phyloP scores from a whole-genome alignment of 257 asterid species.

The Solanum tacnaense region DNA sequence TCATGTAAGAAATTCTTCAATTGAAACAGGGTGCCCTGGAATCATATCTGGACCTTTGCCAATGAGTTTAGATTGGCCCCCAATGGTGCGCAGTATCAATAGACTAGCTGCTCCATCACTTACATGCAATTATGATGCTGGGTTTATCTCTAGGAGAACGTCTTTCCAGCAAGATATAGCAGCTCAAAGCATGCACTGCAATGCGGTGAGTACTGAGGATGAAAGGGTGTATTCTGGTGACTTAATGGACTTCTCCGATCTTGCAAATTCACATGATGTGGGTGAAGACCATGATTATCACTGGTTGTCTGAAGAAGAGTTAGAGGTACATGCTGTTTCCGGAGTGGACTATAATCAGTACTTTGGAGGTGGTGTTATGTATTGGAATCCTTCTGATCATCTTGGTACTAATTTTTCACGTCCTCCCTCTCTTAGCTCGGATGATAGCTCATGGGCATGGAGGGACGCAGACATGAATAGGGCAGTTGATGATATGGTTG shows the following conservation, averaged over 20 bases:
- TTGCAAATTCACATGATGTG: conserved; percentile 50
- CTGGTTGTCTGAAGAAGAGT: conserved; percentile 96
- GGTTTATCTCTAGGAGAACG: conserved; percentile 73
- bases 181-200: conserved; percentile 41
- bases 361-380: conserved; percentile 99
- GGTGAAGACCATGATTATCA: conserved; percentile 76
- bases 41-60: conserved; percentile 58
- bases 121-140: conserved; percentile 78
- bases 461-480: conserved; percentile 92
- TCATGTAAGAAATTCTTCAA: conserved; percentile 56
- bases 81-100: conserved; percentile 58
- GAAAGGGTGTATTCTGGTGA: conserved; percentile 66
- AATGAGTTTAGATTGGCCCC: conserved; percentile 92
- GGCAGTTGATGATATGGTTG: conserved; percentile 99
- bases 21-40: conserved; percentile 56
- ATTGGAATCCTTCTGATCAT: conserved; percentile 92
- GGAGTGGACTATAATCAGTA: conserved; percentile 85
- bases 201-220: conserved; percentile 64
- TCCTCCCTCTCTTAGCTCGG: conserved; percentile 99
- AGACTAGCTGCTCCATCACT: conserved; percentile 58
- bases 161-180: conserved; percentile 56
- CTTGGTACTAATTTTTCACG: conserved; percentile 82
- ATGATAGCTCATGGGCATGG: conserved; percentile 99
- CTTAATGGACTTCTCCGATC: conserved; percentile 49
- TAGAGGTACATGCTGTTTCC: conserved; percentile 66